These are phyloP conservation scores for Saccharomyces hybrid DNA, from an alignment of 1,139 yeast genomes.

Conservation along the genomic window DNA sequence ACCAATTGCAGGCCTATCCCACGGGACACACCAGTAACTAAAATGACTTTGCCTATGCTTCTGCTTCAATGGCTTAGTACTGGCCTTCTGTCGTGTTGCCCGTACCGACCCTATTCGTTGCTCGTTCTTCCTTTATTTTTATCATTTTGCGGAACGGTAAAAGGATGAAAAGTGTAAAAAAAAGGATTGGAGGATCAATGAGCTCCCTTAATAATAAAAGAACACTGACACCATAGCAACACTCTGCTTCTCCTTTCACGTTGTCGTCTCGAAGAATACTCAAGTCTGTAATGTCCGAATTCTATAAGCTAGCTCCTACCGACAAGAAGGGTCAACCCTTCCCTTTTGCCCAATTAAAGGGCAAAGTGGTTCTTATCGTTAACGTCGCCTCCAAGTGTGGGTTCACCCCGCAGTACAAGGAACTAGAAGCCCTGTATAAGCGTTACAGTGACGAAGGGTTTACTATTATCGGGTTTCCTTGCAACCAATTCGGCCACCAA, in stretches of 20 bases:
- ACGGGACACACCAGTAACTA: conserved; percentile 67
- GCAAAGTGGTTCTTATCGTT: conserved; percentile 77
- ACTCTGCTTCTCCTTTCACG: neutral
- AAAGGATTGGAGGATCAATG: neutral
- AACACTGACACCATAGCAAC: neutral
- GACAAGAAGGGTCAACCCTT: conserved; percentile 47
- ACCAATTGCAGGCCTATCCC: conserved; percentile 76
- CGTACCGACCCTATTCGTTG: neutral
- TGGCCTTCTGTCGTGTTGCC: neutral
- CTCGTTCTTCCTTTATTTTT: neutral
- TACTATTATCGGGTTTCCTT: conserved; percentile 78
- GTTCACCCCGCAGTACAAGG: conserved; percentile 51
- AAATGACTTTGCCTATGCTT: conserved; percentile 31
- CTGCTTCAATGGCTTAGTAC: conserved; percentile 19
- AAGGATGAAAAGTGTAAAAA: neutral
- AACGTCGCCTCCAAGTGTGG: conserved; percentile 73
- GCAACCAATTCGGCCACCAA: conserved; percentile 78
- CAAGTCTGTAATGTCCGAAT: conserved; percentile 17
- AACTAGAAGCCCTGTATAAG: conserved; percentile 66
- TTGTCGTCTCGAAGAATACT: neutral
- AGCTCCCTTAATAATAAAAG: neutral
- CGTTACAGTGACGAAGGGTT: conserved; percentile 62
- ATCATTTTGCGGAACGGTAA: neutral
- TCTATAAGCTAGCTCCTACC: conserved; percentile 44
- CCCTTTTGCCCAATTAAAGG: conserved; percentile 57